phyloP scores from a whole-genome alignment of 768 basidiomycete species.

The Nidularia pulvinata region DNA sequence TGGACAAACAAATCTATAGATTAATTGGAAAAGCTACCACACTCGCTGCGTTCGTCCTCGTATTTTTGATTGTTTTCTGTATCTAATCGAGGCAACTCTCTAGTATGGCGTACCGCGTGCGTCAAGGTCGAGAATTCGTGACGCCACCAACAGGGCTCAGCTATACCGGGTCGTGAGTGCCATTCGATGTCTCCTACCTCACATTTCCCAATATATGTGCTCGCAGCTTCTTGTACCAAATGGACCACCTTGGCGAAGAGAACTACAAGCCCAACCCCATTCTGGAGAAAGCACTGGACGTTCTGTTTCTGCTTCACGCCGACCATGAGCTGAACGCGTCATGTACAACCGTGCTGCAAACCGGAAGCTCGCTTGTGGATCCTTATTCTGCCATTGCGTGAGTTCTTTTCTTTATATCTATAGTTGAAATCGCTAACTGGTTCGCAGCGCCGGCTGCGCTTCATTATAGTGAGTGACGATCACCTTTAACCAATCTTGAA shows the following conservation, averaged over 20 bases:
- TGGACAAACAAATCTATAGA: constrained; percentile 93
- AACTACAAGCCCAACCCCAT: constrained; percentile 82
- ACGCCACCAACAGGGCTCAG: constrained; percentile 79
- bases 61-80: too few relatives aligned
- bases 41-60: constrained; percentile 67
- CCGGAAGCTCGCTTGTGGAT: constrained; percentile 87
- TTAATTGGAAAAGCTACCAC: constrained; percentile 89
- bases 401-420: constrained; percentile 15
- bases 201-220: not conserved
- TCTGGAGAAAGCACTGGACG: constrained; percentile 85
- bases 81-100: too few relatives aligned
- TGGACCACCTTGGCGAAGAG: constrained; percentile 78
- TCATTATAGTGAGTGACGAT: constrained; percentile 71
- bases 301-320: constrained; percentile 85
- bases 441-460: constrained; percentile 75
- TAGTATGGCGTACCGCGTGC: constrained; percentile 92
- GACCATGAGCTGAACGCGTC: constrained; percentile 93
- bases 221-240: constrained; percentile 82
- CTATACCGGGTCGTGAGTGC: constrained; percentile 78
- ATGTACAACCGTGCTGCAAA: constrained; percentile 85
- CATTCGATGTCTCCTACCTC: not conserved
- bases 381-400: constrained; percentile 87
- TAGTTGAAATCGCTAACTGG: not conserved
- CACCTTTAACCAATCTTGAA: too few relatives aligned
- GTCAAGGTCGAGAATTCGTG: constrained; percentile 89